Conservation (phyloP, 805 yeast genomes). For the Candida odintsovae region DNA sequence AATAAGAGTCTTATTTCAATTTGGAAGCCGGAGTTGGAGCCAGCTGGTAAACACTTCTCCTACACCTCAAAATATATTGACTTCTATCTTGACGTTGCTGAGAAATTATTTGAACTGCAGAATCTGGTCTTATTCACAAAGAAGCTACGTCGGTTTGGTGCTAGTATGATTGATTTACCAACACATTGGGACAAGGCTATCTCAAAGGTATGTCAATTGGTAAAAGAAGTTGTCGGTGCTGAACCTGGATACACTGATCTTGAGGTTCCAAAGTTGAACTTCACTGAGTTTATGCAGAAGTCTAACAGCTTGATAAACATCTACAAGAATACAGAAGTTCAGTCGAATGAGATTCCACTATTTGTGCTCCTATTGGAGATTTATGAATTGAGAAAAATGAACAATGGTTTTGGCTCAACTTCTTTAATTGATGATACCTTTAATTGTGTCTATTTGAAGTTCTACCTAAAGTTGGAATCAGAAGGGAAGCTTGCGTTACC, state of each 20-base stretch:
- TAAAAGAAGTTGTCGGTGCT: slow-evolving; percentile 38
- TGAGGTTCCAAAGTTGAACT: slow-evolving; percentile 39
- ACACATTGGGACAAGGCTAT: slow-evolving; percentile 65
- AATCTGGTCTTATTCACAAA: slow-evolving; percentile 57
- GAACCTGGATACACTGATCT: slow-evolving; percentile 45
- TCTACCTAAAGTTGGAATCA: slow-evolving; percentile 28
- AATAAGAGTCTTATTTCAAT: slow-evolving; percentile 72
- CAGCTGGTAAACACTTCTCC: slow-evolving; percentile 89
- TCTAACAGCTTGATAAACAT: slow-evolving; percentile 28
- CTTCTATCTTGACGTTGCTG: slow-evolving; percentile 54
- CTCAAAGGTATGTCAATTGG: slow-evolving; percentile 43
- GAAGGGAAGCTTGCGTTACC: not conserved
- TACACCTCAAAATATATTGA: slow-evolving; percentile 66
- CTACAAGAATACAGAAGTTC: slow-evolving; percentile 27
- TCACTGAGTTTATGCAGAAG: slow-evolving; percentile 35
- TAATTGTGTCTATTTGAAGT: slow-evolving; percentile 50
- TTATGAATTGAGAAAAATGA: slow-evolving; percentile 60
- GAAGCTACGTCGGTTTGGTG: slow-evolving; percentile 70
- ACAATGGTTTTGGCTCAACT: slow-evolving; percentile 79
- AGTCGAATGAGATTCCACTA: slow-evolving; percentile 32
- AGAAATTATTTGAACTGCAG: slow-evolving; percentile 48
- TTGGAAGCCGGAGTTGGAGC: slow-evolving; percentile 90
- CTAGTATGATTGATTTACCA: slow-evolving; percentile 64
- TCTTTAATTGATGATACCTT: slow-evolving; percentile 69
- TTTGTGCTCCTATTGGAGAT: slow-evolving; percentile 44